Evolutionary conservation across 352 stramenopile species (phyloP), one percentile per base, ranked within the genome.

Genomic region (Thraustochytrium sp.): DNA sequence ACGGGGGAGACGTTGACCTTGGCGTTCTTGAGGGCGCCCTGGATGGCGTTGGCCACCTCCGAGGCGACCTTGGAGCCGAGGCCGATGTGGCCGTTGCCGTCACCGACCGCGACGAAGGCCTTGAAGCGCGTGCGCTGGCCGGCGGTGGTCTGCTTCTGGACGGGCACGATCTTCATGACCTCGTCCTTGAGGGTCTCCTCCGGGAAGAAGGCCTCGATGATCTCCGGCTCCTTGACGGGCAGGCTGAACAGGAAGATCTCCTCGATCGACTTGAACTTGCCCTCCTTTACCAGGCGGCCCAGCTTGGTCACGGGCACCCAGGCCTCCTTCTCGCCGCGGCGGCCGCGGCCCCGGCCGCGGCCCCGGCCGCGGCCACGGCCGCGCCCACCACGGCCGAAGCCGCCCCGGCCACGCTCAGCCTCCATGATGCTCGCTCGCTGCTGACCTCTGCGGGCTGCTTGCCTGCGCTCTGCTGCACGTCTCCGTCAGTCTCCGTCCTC

Each of bases 131-230:
- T 99, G 84, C 97, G 93, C 93, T 99, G 97, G 92, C 97, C 97
- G 84, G 97, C 97, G 54, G 95, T 98, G 64, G 95, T 98, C 91
- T 99, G 96, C 94, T 99, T 99, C 91, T 99, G 97, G 72, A 99
- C 97, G 80, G 97, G 96, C 95, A 99, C 98, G 92, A 99, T 99
- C 93, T 99, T 99, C 96, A 99, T 99, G 68, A 99, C 96, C 88
- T 99, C 97, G 89, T 99, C 97, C 89, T 98, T 98, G 78, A 99
- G 95, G 89, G 94, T 95, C 8, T 64, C 46, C 59, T 83, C 78
- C 78, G 96, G 89, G 89, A 99, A 89, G 90, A 99, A 99, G 89
- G 98, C 93, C 90, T 99, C 98, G 85, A 99, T 96, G 88, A 99
- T 99, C 88, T 98, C 93, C 86, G 92, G 96, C 92, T 99, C 96